Evolutionary conservation across 2,329 filamentous ascomycete genomes (phyloP).

Genomic region (Trichoderma breve): DNA sequence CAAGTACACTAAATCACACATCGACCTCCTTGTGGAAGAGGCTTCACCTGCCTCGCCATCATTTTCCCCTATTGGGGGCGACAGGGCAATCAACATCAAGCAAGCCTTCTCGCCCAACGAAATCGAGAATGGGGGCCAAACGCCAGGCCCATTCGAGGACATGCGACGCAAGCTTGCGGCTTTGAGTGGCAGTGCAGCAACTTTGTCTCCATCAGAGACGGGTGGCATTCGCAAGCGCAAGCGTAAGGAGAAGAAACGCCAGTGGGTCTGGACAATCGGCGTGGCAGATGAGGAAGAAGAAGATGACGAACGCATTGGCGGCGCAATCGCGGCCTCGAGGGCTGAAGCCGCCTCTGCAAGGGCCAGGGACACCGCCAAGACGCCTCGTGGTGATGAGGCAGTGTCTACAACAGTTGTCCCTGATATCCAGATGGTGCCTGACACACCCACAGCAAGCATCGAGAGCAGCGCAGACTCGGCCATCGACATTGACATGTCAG

Average conservation of each 20-base stretch:
- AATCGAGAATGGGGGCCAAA: slow-evolving; percentile 59
- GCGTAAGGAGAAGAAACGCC: slow-evolving; percentile 57
- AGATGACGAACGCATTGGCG: slow-evolving; percentile 43
- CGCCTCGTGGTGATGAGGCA: slow-evolving; percentile 1
- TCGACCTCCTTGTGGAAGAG: slow-evolving; percentile 61
- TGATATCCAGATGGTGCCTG: slow-evolving; percentile 23
- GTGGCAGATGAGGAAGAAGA: slow-evolving; percentile 48
- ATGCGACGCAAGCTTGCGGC: slow-evolving; percentile 58
- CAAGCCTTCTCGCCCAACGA: slow-evolving; percentile 54
- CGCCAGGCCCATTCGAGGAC: slow-evolving; percentile 62
- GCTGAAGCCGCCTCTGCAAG: slow-evolving; percentile 30
- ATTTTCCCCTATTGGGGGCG: slow-evolving; percentile 33
- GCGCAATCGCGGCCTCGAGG: slow-evolving; percentile 42
- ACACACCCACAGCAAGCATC: slow-evolving; percentile 43
- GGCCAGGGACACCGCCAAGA: slow-evolving; percentile 21
- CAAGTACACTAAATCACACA: slow-evolving; percentile 61
- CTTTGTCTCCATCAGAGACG: slow-evolving; percentile 36
- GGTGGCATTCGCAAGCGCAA: slow-evolving; percentile 54
- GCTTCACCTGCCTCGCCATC: slow-evolving; percentile 47
- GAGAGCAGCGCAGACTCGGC: slow-evolving; percentile 34
- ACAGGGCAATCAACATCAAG: slow-evolving; percentile 47
- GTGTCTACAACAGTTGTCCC: not conserved
- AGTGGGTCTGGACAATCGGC: slow-evolving; percentile 66
- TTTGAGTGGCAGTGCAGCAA: slow-evolving; percentile 35
- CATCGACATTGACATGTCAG: slow-evolving; percentile 52